Base-by-base conservation (phyloP, 345 rosid species). In the Populus alba region DNA sequence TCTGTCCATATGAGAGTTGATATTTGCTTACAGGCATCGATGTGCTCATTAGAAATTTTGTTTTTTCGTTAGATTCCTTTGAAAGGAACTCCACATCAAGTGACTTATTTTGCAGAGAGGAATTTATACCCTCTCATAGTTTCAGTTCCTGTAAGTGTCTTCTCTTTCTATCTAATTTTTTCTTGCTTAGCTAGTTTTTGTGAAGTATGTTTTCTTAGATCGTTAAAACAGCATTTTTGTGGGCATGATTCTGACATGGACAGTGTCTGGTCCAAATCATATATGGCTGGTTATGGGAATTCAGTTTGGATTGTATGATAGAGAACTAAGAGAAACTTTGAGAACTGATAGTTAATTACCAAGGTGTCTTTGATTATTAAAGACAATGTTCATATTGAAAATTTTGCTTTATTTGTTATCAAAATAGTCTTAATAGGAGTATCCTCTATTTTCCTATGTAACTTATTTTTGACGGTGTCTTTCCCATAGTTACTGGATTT, bases 71-170 rank as follows among this genome's bases (percentile, higher is more conserved):
- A 96, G 99, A 79, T 96, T 86, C 94, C 98, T 76, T 77, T 94
- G 82, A 92, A 87, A 85, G 98, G 93, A 75, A 96, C 98, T 73
- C 99, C 99, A 76, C 99, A 96, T 90, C 99, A 96, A 87, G 97
- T 96, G 73, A 91, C 98, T 66, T 96, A 92, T 87, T 92, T 87
- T 74, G 88, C 97, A 0, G 98, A 96, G 89, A 91, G 80, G 88
- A 96, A 94, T 79, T 85, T 96, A 74, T 96, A 96, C 78, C 91
- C 95, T 0, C 83, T 96, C 78, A 92, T 96, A 79, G 97, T 96
- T 84, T 94, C 97, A 62, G 86, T 89, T 85, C 98, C 91, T 62
- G 98, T 96, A 84, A 91, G 97, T 87, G 38, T 66, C 5, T 29
- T 68, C 66, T 68, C 68, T 29, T 16, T 38, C 15, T 49, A 37